Base-by-base conservation (phyloP, 192 early-diverging fungal genomes). In the Gryganskiella cystojenkinii region DNA sequence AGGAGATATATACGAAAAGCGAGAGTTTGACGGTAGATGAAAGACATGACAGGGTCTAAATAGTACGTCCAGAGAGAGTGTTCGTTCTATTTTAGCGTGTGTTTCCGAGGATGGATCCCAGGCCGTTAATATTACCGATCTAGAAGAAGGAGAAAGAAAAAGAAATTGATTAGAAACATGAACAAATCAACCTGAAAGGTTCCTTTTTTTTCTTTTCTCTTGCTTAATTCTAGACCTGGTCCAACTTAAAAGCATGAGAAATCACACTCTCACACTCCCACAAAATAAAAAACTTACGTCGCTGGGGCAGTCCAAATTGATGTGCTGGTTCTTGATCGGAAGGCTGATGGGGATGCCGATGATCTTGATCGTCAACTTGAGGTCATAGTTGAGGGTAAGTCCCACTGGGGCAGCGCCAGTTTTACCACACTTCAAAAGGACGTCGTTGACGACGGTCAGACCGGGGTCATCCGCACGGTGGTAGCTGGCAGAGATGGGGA, bases 321-420 rank as follows among this genome's bases (percentile, higher is more conserved):
- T 58, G 44, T 78, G 59, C 31, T 86, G 72, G 22, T 69, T 56
- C 20, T 66, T 71, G 35, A 86, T 70, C 37, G 79, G 82, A 42
- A 78, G 75, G 11, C 68, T 76, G 35, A 88, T 80, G 43, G 70
- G 31, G 61, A 88, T 83, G 4, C 67, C 71, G 53, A 81, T 51
- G 34, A 88, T 69, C 58, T 73, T 74, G n/a, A 88, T 56, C 17
- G 80, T 85, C 17, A 85, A 66, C 15, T 65, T 80, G 24, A 88
- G 70, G 35, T 75, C 72, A 35, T 86, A 86, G 47, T 84, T 71
- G 43, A 88, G 71, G 5, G 55, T 52, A 34, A 88, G 64, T 1
- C 74, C 30, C 4, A 68, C 58, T n/a, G 47, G 64, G 0, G 22
- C 6, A 5, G 50, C 51, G 24, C 81, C 81, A 22, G 56, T 6